These are phyloP conservation scores for Styphnolobium japonicum DNA, from an alignment of 306 rosid genomes.

Conservation along the genomic window DNA sequence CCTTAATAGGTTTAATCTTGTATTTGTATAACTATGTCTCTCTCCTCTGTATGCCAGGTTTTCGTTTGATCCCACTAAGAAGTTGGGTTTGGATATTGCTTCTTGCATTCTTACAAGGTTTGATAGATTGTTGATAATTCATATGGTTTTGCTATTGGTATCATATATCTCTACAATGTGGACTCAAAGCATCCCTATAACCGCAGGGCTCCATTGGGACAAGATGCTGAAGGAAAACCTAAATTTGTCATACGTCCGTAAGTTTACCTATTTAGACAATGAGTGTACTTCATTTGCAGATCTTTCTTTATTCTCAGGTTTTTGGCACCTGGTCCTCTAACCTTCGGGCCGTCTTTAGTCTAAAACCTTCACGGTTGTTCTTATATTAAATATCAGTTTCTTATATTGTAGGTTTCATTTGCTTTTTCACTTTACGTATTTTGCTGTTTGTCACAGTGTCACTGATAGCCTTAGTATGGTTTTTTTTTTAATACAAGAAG, in stretches of 20 bases:
- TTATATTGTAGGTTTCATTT: conserved; percentile 1
- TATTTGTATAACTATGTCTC: conserved; percentile 14
- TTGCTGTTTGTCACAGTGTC: not conserved
- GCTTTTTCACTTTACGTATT: not conserved
- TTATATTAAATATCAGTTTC: not conserved
- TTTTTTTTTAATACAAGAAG: too few species aligned
- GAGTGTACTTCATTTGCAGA: conserved; percentile 12
- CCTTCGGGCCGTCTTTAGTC: conserved; percentile 9
- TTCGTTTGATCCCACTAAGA: conserved; percentile 71
- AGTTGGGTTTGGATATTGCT: conserved; percentile 80
- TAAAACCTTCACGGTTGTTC: not conserved
- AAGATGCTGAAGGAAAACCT: conserved; percentile 77
- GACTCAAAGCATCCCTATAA: conserved; percentile 16
- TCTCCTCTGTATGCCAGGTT: conserved; percentile 52
- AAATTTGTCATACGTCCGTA: conserved; percentile 85
- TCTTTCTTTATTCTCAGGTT: not conserved
- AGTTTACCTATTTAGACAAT: conserved; percentile 41
- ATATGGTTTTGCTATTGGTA: conserved; percentile 9
- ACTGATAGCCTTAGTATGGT: not conserved
- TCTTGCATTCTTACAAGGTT: conserved; percentile 87
- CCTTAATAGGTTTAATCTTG: not conserved
- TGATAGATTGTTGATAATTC: conserved; percentile 8
- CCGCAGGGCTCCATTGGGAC: conserved; percentile 73
- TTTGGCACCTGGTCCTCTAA: conserved; percentile 14
- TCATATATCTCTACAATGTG: not conserved